Base-by-base conservation (phyloP, 768 basidiomycete genomes). In the Termitomyces sp. region DNA sequence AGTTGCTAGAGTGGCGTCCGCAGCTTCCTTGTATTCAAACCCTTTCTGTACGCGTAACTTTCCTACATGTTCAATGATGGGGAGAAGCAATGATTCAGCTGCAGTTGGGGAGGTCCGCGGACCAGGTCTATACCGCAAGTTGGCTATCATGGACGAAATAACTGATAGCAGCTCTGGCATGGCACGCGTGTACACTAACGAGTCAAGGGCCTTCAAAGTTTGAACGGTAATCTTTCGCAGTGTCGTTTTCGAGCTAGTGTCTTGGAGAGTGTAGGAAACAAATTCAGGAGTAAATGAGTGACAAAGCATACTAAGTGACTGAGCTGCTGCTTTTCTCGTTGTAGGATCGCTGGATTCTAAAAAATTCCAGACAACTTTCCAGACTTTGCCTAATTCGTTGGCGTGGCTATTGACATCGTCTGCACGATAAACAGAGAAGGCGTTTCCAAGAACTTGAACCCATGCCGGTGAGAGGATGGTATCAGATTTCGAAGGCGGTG, bases 21-120 rank as follows among this genome's bases (percentile, higher is more conserved):
- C 94, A 20, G 84, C 86, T 69, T 96, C 95, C 72, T 93, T 95
- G 74, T 91, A 84, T 72, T 97, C 94, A 68, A 98, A 99, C 1
- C 81, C 86, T 73, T 90, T 93, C 67, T 89, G 81, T 28, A 84
- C 78, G 58, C 96, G 78, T 57, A 96, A 75, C 38, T 90, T 87
- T 7, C 86, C 92, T 24, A 96, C 79, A 60, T 85, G 84, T 61
- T 81, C 74, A 48, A 98, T 81, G 44, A 95, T 69, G 42, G 87
- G 85, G 55, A 90, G 70, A 33, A 96, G 76, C 5, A 97, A 77
- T 20, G 74, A 69, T 70, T 95, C 89, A 6, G 91, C 87, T 20
- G 88, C 88, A 32, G 87, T 81, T 24, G 76, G 74, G 13, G 80
- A 69, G 38, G 70, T 72, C 53, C 68, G 69, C 22, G 77, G 64